Evolutionary conservation across 176 grass and related monocot species (phyloP).

Genomic region (Oryza meyeriana): DNA sequence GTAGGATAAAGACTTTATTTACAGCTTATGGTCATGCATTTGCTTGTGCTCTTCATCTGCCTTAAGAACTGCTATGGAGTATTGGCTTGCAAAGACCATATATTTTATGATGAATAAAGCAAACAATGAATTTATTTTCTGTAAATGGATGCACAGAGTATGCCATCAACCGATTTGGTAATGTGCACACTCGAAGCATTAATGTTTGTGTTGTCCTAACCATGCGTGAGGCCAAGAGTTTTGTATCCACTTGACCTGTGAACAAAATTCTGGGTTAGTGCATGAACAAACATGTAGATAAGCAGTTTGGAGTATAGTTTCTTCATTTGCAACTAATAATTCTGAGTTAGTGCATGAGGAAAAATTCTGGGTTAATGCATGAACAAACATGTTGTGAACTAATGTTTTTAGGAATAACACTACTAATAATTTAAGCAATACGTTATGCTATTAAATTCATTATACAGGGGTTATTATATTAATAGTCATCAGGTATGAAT

Average conservation of each 20-base stretch:
- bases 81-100: neutral
- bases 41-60: neutral
- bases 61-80: neutral
- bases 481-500: neutral
- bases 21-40: neutral
- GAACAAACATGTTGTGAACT: no score
- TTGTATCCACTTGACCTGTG: neutral
- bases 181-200: neutral
- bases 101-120: neutral
- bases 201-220: neutral
- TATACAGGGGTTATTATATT: neutral
- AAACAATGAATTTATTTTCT: constrained; percentile 12
- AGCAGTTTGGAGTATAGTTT: neutral
- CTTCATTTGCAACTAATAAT: constrained; percentile 2
- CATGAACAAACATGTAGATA: neutral
- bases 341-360: no score
- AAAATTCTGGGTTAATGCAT: no score
- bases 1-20: neutral
- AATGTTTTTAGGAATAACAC: neutral
- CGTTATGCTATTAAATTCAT: neutral
- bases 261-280: neutral
- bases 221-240: neutral
- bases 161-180: neutral
- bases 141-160: neutral
- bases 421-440: neutral